phyloP scores from a whole-genome alignment of 1,139 yeast genomes.

The Yamadazyma jaroonii region DNA sequence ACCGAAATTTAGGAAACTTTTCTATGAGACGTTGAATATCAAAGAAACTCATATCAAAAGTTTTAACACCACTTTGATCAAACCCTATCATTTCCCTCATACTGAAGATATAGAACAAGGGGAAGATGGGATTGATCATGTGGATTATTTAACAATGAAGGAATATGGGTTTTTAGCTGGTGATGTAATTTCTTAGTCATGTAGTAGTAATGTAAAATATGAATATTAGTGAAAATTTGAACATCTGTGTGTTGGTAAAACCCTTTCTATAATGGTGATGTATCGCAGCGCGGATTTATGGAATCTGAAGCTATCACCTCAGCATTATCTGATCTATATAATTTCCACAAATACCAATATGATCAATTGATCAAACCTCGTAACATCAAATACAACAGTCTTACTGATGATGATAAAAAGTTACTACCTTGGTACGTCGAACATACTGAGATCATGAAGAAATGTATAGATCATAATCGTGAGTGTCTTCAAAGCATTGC shows the following conservation, averaged over 20 bases:
- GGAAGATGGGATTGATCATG: slow-evolving; percentile 7
- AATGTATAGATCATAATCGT: slow-evolving; percentile 49
- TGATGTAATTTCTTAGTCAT: slow-evolving; percentile 27
- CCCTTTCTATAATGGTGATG: too few species aligned
- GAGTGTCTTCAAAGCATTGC: slow-evolving; percentile 49
- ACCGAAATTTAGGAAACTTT: slow-evolving; percentile 22
- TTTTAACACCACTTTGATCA: slow-evolving; percentile 27
- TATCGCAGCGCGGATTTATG: too few species aligned
- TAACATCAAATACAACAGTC: slow-evolving; percentile 22
- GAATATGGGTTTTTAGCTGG: slow-evolving; percentile 17
- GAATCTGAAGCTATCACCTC: slow-evolving; percentile 39
- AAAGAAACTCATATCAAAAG: slow-evolving; percentile 25
- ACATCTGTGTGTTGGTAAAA: too few species aligned
- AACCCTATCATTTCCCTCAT: slow-evolving; percentile 30
- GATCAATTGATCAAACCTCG: slow-evolving; percentile 37
- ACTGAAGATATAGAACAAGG: slow-evolving; percentile 5
- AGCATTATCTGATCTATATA: slow-evolving; percentile 36
- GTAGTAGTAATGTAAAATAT: too few species aligned
- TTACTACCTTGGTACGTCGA: slow-evolving; percentile 52
- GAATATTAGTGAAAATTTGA: too few species aligned
- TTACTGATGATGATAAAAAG: slow-evolving; percentile 38
- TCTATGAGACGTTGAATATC: slow-evolving; percentile 23
- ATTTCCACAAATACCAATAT: slow-evolving; percentile 34
- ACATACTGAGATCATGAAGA: slow-evolving; percentile 43
- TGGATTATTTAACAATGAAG: slow-evolving; percentile 17